Conservation (phyloP, 306 rosid genomes). For the Calophaca sinica region DNA sequence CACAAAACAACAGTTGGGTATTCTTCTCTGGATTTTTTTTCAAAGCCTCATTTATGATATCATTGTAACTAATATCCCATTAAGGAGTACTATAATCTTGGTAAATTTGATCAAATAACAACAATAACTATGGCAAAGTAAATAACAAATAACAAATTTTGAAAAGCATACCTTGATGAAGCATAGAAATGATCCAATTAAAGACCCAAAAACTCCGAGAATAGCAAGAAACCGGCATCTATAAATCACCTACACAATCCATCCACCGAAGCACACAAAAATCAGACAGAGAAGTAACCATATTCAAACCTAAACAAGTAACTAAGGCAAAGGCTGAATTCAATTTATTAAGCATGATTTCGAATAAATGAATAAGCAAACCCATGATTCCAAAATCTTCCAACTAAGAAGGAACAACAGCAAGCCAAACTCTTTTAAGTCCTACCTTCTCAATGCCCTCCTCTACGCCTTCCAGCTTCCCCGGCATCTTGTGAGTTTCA, state of each 20-base stretch:
- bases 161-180: slow-evolving; percentile 73
- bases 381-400: background rate
- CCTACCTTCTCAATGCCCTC: slow-evolving; percentile 70
- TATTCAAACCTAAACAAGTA: background rate
- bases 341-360: too few species aligned
- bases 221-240: slow-evolving; percentile 78
- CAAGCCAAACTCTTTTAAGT: too few species aligned
- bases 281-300: background rate
- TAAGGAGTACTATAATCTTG: background rate
- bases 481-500: slow-evolving; percentile 30
- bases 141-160: background rate
- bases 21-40: background rate
- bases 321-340: too few species aligned
- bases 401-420: background rate
- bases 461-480: slow-evolving; percentile 53
- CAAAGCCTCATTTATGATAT: background rate
- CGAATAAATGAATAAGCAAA: too few species aligned
- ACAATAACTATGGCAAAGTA: slow-evolving; percentile 1
- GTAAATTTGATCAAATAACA: background rate
- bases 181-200: slow-evolving; percentile 78
- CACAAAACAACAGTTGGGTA: background rate
- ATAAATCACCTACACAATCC: slow-evolving; percentile 63
- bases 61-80: background rate
- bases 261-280: slow-evolving; percentile 14
- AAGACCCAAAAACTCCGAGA: slow-evolving; percentile 90